Percentiles rank a stretch among this genome's conserved stretches.
phyloP scores from a whole-genome alignment of 352 stramenopile genomes.

The Phytophthora rubi region DNA sequence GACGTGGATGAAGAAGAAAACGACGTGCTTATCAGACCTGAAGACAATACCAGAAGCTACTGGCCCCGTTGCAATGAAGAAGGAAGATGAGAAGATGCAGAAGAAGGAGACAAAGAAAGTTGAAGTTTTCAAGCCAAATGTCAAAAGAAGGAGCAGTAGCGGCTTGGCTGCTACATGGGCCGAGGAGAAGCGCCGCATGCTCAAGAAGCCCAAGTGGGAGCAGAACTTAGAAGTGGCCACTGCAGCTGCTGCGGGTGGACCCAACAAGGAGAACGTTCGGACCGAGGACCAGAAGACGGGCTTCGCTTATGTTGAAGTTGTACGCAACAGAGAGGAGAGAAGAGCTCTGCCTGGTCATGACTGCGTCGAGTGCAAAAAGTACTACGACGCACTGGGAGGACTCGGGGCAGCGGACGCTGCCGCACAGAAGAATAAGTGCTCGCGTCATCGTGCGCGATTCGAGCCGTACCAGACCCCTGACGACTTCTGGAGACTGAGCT shows the following conservation, averaged over 20 bases:
- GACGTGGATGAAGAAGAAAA: conserved; percentile 32
- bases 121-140: conserved; percentile 7
- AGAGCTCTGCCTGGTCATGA: conserved; percentile 66
- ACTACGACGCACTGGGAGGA: conserved; percentile 75
- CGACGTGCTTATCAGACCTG: not conserved
- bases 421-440: conserved; percentile 65
- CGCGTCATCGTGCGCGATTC: conserved; percentile 74
- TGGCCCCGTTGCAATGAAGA: conserved; percentile 2
- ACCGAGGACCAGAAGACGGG: conserved; percentile 19
- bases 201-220: conserved; percentile 35
- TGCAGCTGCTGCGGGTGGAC: not conserved
- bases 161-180: conserved; percentile 46
- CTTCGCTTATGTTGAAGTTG: conserved; percentile 75
- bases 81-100: conserved; percentile 7
- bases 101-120: conserved; percentile 6
- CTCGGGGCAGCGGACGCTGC: conserved; percentile 44
- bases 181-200: conserved; percentile 45
- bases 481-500: conserved; percentile 86
- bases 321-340: conserved; percentile 72
- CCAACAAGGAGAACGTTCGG: conserved; percentile 26
- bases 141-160: conserved; percentile 17
- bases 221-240: conserved; percentile 7
- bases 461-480: conserved; percentile 84
- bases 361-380: conserved; percentile 79
- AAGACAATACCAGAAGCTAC: conserved; percentile 3